A percentile compares a stretch with the other conserved stretches of the same genome.
Evolutionary conservation across 129 eudicot genomes (phyloP).

Genomic region (Glebionis coronaria): DNA sequence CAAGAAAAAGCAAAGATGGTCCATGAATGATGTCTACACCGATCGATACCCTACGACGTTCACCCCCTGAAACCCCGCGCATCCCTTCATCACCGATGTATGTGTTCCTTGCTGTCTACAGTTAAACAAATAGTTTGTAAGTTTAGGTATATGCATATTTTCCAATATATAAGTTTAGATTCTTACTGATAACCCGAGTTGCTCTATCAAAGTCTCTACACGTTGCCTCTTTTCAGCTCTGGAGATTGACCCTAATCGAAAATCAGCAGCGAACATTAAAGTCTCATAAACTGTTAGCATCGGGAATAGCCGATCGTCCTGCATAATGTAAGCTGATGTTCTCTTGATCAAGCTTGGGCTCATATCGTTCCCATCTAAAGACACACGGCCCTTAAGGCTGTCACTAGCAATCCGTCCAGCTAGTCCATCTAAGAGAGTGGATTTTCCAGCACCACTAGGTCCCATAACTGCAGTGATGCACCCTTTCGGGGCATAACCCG

Average conservation of each 20-base stretch:
- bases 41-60: slow-evolving; percentile 80
- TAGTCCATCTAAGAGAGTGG: slow-evolving; percentile 71
- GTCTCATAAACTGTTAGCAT: slow-evolving; percentile 83
- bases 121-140: slow-evolving; percentile 18
- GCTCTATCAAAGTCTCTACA: slow-evolving; percentile 61
- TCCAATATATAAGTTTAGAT: background rate
- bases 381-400: slow-evolving; percentile 64
- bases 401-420: slow-evolving; percentile 86
- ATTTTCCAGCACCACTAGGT: slow-evolving; percentile 93
- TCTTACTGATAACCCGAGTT: slow-evolving; percentile 72
- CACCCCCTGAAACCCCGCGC: slow-evolving; percentile 88
- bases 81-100: slow-evolving; percentile 78
- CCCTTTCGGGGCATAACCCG: slow-evolving; percentile 83
- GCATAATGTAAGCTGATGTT: slow-evolving; percentile 78
- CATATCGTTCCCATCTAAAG: slow-evolving; percentile 59
- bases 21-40: slow-evolving; percentile 88
- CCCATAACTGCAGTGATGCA: slow-evolving; percentile 88
- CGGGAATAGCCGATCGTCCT: slow-evolving; percentile 72
- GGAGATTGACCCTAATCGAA: slow-evolving; percentile 59
- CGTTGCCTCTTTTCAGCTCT: slow-evolving; percentile 58
- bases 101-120: slow-evolving; percentile 64
- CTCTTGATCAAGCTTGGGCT: slow-evolving; percentile 70
- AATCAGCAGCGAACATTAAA: slow-evolving; percentile 76
- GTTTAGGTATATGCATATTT: background rate
- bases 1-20: slow-evolving; percentile 80